Evolutionary conservation across 352 stramenopile species (phyloP).

Genomic region (Globisporangium barbulae): DNA sequence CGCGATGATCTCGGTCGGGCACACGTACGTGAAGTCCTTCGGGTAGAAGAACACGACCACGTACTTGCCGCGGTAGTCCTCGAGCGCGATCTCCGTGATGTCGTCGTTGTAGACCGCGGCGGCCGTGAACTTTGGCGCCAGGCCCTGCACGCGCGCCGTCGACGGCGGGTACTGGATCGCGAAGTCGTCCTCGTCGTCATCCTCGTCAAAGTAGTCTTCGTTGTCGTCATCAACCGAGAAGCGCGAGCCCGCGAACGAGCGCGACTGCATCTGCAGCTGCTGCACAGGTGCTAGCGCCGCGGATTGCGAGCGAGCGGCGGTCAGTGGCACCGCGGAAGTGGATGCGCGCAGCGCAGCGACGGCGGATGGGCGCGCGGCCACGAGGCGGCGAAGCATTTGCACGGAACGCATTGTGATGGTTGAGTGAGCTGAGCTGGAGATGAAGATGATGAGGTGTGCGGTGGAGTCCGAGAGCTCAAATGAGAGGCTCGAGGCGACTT

Average conservation of each 20-base stretch:
- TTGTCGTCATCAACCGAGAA: conserved; percentile 28
- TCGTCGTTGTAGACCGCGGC: conserved; percentile 77
- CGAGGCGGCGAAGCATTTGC: conserved; percentile 19
- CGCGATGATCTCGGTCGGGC: conserved; percentile 90
- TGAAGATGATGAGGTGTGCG: not conserved
- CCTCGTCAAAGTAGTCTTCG: conserved; percentile 61
- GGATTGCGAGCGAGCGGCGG: conserved; percentile 4
- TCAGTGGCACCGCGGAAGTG: not conserved
- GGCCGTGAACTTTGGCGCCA: conserved; percentile 74
- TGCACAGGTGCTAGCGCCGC: conserved; percentile 3
- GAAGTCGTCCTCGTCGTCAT: conserved; percentile 62
- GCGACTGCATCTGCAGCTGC: conserved; percentile 18
- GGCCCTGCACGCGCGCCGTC: conserved; percentile 51
- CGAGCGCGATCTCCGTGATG: conserved; percentile 78
- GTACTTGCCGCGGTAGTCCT: conserved; percentile 87
- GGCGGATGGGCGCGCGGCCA: conserved; percentile 7
- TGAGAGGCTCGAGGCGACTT: conserved; percentile 9
- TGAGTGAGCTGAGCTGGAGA: not conserved
- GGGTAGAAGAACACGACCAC: conserved; percentile 92
- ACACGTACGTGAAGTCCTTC: conserved; percentile 91
- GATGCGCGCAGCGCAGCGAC: conserved; percentile 8
- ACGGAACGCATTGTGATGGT: conserved; percentile 15
- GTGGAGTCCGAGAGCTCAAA: conserved; percentile 4
- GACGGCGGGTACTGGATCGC: conserved; percentile 80
- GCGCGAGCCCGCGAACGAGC: conserved; percentile 39